A percentile compares a stretch with the other conserved stretches of the same genome.
Conservation (phyloP, 2,329 filamentous ascomycete genomes). For the Ustulina deusta region DNA sequence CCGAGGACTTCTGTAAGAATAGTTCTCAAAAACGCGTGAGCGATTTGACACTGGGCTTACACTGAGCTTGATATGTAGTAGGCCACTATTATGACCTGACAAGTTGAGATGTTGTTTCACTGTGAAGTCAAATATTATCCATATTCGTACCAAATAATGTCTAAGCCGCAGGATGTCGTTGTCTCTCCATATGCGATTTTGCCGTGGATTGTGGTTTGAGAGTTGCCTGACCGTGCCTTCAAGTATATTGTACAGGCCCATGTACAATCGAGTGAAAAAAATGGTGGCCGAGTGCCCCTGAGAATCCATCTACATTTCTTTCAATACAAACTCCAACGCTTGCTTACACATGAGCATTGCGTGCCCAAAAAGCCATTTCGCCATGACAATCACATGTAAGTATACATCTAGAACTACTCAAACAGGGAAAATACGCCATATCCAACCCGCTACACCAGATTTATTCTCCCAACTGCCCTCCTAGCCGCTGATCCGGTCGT, state of each 20-base stretch:
- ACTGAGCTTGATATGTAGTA: neutral
- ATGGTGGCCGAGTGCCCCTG: neutral
- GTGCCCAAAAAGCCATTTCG: constrained; percentile 18
- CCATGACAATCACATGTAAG: constrained; percentile 23
- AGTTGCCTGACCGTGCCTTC: neutral
- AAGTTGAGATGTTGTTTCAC: neutral
- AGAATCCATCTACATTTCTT: constrained; percentile 23
- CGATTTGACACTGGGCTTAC: neutral
- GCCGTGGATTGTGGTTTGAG: constrained; percentile 6
- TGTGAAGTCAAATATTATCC: neutral
- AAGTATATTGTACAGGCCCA: constrained; percentile 13
- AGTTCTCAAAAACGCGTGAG: constrained; percentile 7
- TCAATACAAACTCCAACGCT: constrained; percentile 38
- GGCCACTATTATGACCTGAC: neutral
- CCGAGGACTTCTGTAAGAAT: constrained; percentile 22
- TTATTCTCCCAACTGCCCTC: neutral
- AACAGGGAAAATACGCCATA: constrained; percentile 24
- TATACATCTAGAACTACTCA: constrained; percentile 36
- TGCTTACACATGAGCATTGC: constrained; percentile 26
- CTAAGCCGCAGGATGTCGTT: neutral
- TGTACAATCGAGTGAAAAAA: constrained; percentile 35
- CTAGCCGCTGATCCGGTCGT: neutral
- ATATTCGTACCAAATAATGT: constrained; percentile 8
- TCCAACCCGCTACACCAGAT: constrained; percentile 2
- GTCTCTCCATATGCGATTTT: constrained; percentile 13